Percentiles rank a stretch among this genome's conserved stretches.
Evolutionary conservation across 805 yeast species (phyloP).

Genomic region (Schwanniomyces vanrijiae): DNA sequence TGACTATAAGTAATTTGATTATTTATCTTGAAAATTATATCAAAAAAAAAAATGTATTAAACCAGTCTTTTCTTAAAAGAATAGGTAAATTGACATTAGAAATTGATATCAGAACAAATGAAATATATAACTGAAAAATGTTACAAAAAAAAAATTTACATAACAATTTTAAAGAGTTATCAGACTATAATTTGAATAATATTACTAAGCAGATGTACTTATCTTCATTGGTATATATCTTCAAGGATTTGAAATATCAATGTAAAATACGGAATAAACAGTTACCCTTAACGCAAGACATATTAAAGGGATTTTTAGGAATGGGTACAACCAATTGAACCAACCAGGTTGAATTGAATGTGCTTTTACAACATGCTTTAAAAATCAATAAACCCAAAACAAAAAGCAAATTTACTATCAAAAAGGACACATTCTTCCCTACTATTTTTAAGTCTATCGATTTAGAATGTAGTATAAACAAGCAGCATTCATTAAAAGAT

Average conservation of each 20-base stretch:
- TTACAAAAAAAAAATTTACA: conserved; percentile 50
- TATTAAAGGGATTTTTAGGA: conserved; percentile 13
- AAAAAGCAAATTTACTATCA: not conserved
- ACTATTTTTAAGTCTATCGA: conserved; percentile 30
- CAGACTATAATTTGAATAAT: conserved; percentile 7
- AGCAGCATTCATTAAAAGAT: conserved; percentile 8
- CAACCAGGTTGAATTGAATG: conserved; percentile 27
- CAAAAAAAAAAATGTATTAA: conserved; percentile 29
- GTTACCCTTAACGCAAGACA: conserved; percentile 7
- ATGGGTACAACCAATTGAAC: conserved; percentile 29
- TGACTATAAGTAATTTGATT: conserved; percentile 9
- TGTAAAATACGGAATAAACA: conserved; percentile 38
- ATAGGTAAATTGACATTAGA: conserved; percentile 68
- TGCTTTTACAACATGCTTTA: conserved; percentile 28
- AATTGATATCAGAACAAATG: conserved; percentile 63
- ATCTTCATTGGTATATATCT: conserved; percentile 53
- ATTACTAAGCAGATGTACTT: conserved; percentile 23
- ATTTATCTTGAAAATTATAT: conserved; percentile 17
- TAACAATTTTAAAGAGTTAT: conserved; percentile 44
- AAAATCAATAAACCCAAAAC: conserved; percentile 15
- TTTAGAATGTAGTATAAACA: conserved; percentile 12
- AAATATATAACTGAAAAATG: conserved; percentile 55
- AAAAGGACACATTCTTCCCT: conserved; percentile 13
- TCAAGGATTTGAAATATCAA: conserved; percentile 58
- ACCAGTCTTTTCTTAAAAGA: conserved; percentile 38